Conservation (phyloP, 257 asterid genomes). For the Verbascum thapsus region DNA sequence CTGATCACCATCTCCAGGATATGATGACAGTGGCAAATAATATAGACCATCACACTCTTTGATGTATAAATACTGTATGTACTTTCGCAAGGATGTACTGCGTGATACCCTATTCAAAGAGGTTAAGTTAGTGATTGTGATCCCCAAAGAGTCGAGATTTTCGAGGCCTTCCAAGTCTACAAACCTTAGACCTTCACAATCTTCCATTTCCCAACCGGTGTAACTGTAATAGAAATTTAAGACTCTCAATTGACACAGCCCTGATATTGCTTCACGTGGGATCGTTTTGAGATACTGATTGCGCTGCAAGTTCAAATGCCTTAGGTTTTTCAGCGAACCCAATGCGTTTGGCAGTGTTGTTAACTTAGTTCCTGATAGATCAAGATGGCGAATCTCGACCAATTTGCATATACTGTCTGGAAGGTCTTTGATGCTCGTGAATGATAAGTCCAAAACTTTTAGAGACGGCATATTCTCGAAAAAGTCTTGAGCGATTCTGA, state of each 20-base stretch:
- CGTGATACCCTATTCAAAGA: slow-evolving; percentile 37
- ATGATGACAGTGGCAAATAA: slow-evolving; percentile 40
- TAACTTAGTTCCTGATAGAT: slow-evolving; percentile 53
- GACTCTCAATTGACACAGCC: slow-evolving; percentile 42
- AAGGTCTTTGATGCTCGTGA: slow-evolving; percentile 43
- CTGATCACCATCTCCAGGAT: slow-evolving; percentile 48
- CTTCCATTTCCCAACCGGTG: slow-evolving; percentile 38
- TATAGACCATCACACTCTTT: slow-evolving; percentile 50
- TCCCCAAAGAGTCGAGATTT: slow-evolving; percentile 45
- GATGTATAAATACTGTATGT: slow-evolving; percentile 49
- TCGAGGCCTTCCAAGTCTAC: slow-evolving; percentile 38
- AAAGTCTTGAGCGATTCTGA: slow-evolving; percentile 36
- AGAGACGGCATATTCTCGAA: slow-evolving; percentile 44
- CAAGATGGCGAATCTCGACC: slow-evolving; percentile 47
- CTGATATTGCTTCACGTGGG: slow-evolving; percentile 42
- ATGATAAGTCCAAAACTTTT: slow-evolving; percentile 44
- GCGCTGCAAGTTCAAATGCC: slow-evolving; percentile 51
- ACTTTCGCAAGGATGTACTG: slow-evolving; percentile 32
- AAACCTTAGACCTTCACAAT: slow-evolving; percentile 30
- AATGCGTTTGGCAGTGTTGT: slow-evolving; percentile 42
- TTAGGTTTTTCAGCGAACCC: slow-evolving; percentile 37
- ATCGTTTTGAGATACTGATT: slow-evolving; percentile 42
- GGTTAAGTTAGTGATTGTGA: slow-evolving; percentile 38
- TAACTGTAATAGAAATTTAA: slow-evolving; percentile 53
- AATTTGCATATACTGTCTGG: slow-evolving; percentile 42